Base-by-base conservation (phyloP, 257 asterid species). In the Eucommia ulmoides region DNA sequence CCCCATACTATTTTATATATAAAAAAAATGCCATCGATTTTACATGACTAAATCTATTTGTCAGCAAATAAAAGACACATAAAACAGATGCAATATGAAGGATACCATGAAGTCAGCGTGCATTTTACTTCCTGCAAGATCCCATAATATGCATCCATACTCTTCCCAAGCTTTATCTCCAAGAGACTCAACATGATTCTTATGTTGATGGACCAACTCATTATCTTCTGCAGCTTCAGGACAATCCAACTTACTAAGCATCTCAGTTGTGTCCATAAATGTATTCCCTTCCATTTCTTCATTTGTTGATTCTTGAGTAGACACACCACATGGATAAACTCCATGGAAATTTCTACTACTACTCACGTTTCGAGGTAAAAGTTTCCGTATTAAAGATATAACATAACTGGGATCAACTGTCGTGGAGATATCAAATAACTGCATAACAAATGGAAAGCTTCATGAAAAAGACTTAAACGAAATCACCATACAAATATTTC, bases 111-210 rank as follows among this genome's bases (percentile, higher is more conserved):
- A 70, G 35, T 73, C 86, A 41, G 96, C 96, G 54, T 86, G 93
- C 59, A 77, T 81, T 75, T 74, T 84, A 72, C 71, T 81, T 48
- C 92, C 92, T 0, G 96, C 88, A 65, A 91, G 94, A 75, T 91
- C 98, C 98, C 98, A 86, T 50, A 91, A 73, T 54, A 89, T 65
- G 66, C 98, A 91, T 51, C 96, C 98, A 63, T 71, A 70, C 65
- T 86, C 96, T 66, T 86, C 94, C 98, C 96, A 91, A 45, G 70
- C 60, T 47, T 74, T 72, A 58, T 79, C 86, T 24, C 59, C 61
- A 18, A 48, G 67, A 17, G 74, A 55, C 47, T 22, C 62, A 45
- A 68, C 70, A 23, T 46, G 64, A 59, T 41, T 33, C 52, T 62
- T 58, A 46, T 52, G 60, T 44, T 52, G 53, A 44, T 20, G 45